phyloP scores from a whole-genome alignment of 495 filamentous ascomycete genomes.

The Acidiella bohemica region DNA sequence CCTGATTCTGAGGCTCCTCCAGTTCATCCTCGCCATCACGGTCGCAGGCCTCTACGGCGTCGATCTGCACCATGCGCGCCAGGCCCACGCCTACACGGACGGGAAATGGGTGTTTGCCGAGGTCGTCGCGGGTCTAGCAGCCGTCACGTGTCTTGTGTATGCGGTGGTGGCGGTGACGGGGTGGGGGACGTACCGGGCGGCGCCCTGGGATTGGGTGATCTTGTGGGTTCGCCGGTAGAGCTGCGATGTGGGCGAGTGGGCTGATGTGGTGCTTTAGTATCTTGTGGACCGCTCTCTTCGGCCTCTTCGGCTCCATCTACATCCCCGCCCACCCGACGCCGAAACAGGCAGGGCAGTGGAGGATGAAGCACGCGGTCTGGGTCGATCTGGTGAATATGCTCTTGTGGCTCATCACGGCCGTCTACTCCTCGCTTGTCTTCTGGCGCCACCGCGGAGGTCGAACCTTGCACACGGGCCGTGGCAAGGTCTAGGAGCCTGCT shows the following conservation, averaged over 20 bases:
- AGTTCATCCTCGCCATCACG: slow-evolving; percentile 59
- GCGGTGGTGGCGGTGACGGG: slow-evolving; percentile 47
- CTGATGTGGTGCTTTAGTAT: slow-evolving; percentile 28
- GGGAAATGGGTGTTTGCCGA: slow-evolving; percentile 69
- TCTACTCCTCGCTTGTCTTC: slow-evolving; percentile 22
- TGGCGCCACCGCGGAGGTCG: slow-evolving; percentile 5
- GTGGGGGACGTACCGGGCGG: slow-evolving; percentile 39
- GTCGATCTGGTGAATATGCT: slow-evolving; percentile 59
- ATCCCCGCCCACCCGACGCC: slow-evolving; percentile 51
- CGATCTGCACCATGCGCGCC: slow-evolving; percentile 48
- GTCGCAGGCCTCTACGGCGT: slow-evolving; percentile 68
- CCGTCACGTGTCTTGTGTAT: slow-evolving; percentile 48
- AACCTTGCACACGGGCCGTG: slow-evolving; percentile 18
- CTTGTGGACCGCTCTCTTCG: slow-evolving; percentile 70
- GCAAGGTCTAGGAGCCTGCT: slow-evolving; percentile 11
- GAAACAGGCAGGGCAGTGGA: slow-evolving; percentile 39
- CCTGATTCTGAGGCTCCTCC: slow-evolving; percentile 47
- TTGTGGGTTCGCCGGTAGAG: slow-evolving; percentile 30
- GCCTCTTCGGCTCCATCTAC: slow-evolving; percentile 63
- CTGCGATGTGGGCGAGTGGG: background rate
- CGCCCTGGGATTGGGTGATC: slow-evolving; percentile 56
- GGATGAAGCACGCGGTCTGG: slow-evolving; percentile 84
- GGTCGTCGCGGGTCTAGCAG: slow-evolving; percentile 43
- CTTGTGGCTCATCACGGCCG: slow-evolving; percentile 52
- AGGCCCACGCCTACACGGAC: slow-evolving; percentile 37